Percentiles rank a stretch among this genome's conserved stretches.
These are phyloP conservation scores for Ambispora gerdemannii DNA, from an alignment of 192 early-diverging fungal genomes.

Conservation along the genomic window DNA sequence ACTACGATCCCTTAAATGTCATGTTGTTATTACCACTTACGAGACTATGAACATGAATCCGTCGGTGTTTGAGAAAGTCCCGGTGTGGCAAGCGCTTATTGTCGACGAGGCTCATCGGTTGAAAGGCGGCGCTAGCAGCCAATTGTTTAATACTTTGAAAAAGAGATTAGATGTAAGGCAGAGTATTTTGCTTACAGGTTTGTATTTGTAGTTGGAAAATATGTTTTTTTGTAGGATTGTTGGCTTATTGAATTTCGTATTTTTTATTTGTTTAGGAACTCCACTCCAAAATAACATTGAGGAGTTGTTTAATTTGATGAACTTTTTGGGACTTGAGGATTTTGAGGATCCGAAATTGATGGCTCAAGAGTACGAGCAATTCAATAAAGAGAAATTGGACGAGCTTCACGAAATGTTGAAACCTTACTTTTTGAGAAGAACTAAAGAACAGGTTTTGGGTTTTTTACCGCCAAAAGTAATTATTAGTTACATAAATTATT, in stretches of 20 bases:
- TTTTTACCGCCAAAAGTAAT: conserved; percentile 59
- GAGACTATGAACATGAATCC: conserved; percentile 51
- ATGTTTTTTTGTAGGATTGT: too few relatives aligned
- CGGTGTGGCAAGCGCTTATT: conserved; percentile 59
- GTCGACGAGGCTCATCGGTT: conserved; percentile 79
- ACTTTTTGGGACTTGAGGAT: conserved; percentile 63
- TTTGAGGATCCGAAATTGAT: conserved; percentile 57
- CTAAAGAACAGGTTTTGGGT: conserved; percentile 58
- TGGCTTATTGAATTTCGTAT: too few relatives aligned
- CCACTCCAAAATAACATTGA: conserved; percentile 70
- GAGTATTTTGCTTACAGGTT: conserved; percentile 64
- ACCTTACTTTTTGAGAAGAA: conserved; percentile 72
- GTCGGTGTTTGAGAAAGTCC: conserved; percentile 45
- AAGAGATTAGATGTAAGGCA: conserved; percentile 46
- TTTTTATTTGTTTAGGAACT: conserved; percentile 42
- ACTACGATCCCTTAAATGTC: conserved; percentile 49
- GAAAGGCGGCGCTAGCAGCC: conserved; percentile 61
- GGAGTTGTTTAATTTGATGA: conserved; percentile 70
- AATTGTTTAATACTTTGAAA: conserved; percentile 55
- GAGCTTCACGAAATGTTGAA: conserved; percentile 66
- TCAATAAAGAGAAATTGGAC: conserved; percentile 50
- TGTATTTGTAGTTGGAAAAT: too few relatives aligned
- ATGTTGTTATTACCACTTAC: conserved; percentile 67
- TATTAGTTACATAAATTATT: background rate
- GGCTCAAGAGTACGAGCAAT: conserved; percentile 49